phyloP scores from a whole-genome alignment of 495 filamentous ascomycete species.

The Pyrenula aspistea region DNA sequence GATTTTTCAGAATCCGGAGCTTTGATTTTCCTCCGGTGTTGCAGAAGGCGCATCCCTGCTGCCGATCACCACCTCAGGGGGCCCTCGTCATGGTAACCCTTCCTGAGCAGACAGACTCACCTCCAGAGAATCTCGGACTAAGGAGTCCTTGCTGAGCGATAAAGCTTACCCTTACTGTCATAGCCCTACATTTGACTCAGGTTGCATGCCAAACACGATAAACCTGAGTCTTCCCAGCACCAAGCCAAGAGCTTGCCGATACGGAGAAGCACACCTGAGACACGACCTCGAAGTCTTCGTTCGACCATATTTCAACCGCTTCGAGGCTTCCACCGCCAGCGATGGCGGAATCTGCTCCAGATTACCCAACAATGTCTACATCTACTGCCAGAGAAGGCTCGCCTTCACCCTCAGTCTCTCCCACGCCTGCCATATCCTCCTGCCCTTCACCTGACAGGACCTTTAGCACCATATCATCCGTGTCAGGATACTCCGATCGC shows the following conservation, averaged over 20 bases:
- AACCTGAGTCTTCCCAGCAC: too few relatives aligned
- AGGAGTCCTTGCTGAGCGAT: too few relatives aligned
- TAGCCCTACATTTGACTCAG: too few relatives aligned
- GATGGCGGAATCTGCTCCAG: not conserved
- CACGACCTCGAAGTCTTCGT: not conserved
- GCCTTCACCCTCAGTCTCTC: not conserved
- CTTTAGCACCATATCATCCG: conserved; percentile 64
- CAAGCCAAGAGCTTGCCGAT: not conserved
- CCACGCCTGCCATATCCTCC: not conserved
- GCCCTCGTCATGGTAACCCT: not conserved
- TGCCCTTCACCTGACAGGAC: conserved; percentile 50
- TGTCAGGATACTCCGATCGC: conserved; percentile 49
- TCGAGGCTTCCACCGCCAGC: not conserved
- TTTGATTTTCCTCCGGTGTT: too few relatives aligned
- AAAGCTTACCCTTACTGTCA: too few relatives aligned
- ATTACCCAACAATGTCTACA: not conserved
- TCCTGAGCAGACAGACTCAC: too few relatives aligned
- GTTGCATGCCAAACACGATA: too few relatives aligned
- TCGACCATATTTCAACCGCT: not conserved
- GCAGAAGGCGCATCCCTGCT: not conserved
- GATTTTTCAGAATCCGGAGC: too few relatives aligned
- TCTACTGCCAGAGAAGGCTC: not conserved
- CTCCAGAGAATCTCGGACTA: too few relatives aligned
- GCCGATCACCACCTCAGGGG: not conserved
- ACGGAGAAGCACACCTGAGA: not conserved